Conservation (phyloP, 306 rosid genomes). For the Malus orientalis region DNA sequence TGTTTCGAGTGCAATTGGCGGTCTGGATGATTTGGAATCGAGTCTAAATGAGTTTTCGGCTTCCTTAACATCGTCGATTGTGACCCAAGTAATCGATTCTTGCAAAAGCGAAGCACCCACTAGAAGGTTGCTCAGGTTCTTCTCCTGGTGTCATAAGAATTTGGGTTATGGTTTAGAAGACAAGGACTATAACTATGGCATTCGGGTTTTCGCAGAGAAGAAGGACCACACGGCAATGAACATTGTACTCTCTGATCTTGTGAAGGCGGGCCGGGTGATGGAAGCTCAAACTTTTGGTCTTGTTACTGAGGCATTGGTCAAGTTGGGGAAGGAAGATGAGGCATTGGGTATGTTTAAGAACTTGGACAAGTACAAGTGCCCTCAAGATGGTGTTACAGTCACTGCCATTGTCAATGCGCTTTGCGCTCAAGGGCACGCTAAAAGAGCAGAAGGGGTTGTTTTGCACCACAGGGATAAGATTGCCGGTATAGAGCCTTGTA, state of each 20-base stretch:
- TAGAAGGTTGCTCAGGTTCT: conserved; percentile 74
- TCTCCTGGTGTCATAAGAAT: conserved; percentile 63
- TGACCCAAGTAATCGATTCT: conserved; percentile 52
- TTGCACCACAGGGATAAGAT: conserved; percentile 70
- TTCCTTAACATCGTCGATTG: conserved; percentile 52
- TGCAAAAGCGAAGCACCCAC: conserved; percentile 60
- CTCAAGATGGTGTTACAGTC: conserved; percentile 51
- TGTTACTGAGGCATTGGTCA: conserved; percentile 57
- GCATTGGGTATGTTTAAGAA: conserved; percentile 84
- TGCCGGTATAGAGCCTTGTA: conserved; percentile 28
- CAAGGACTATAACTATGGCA: conserved; percentile 61
- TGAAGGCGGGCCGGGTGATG: conserved; percentile 57
- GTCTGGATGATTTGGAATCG: conserved; percentile 64
- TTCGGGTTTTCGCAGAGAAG: conserved; percentile 55
- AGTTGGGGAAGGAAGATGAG: conserved; percentile 61
- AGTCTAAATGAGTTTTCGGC: conserved; percentile 30
- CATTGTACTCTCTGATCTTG: conserved; percentile 57
- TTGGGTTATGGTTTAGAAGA: conserved; percentile 45
- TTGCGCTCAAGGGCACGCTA: conserved; percentile 72
- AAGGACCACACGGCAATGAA: conserved; percentile 59
- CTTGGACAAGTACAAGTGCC: conserved; percentile 51
- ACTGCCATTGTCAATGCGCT: conserved; percentile 56
- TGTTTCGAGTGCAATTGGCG: conserved; percentile 48
- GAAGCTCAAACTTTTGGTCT: conserved; percentile 50
- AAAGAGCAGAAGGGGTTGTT: conserved; percentile 77